Evolutionary conservation across 108 stramenopile species (phyloP).

Genomic region (Nannochloropsis gaditana): DNA sequence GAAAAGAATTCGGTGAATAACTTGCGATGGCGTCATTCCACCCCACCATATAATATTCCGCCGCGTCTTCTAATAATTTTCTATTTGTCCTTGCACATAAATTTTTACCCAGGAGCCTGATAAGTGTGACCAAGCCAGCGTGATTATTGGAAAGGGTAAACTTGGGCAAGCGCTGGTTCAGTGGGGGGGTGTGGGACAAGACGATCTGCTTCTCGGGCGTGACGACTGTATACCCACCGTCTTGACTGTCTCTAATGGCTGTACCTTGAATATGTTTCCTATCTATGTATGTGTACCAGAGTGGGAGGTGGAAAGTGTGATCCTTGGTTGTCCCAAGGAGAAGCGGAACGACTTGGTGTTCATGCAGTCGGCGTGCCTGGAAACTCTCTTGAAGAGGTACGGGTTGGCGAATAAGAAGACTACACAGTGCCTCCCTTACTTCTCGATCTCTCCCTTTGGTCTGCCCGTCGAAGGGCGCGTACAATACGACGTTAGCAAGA

Average conservation of each 20-base stretch:
- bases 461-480: not conserved
- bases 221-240: slow-evolving; percentile 31
- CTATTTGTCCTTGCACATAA: too few relatives aligned
- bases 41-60: too few relatives aligned
- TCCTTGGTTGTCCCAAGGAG: slow-evolving; percentile 34
- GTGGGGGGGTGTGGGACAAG: slow-evolving; percentile 23
- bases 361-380: slow-evolving; percentile 35
- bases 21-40: too few relatives aligned
- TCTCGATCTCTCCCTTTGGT: not conserved
- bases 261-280: slow-evolving; percentile 27
- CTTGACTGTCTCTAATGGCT: slow-evolving; percentile 4
- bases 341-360: slow-evolving; percentile 41
- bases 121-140: slow-evolving; percentile 28
- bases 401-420: slow-evolving; percentile 12
- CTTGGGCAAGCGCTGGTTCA: slow-evolving; percentile 37
- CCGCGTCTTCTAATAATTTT: too few relatives aligned
- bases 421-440: slow-evolving; percentile 10
- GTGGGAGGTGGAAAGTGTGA: slow-evolving; percentile 35
- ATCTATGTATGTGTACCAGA: slow-evolving; percentile 45
- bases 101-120: slow-evolving; percentile 21
- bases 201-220: slow-evolving; percentile 36
- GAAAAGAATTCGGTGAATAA: too few relatives aligned
- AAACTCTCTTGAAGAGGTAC: slow-evolving; percentile 37
- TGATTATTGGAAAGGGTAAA: slow-evolving; percentile 44
- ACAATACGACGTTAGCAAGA: slow-evolving; percentile 17